Evolutionary conservation across 2,329 filamentous ascomycete species (phyloP).

Genomic region (Berkeleyomyces rouxiae): DNA sequence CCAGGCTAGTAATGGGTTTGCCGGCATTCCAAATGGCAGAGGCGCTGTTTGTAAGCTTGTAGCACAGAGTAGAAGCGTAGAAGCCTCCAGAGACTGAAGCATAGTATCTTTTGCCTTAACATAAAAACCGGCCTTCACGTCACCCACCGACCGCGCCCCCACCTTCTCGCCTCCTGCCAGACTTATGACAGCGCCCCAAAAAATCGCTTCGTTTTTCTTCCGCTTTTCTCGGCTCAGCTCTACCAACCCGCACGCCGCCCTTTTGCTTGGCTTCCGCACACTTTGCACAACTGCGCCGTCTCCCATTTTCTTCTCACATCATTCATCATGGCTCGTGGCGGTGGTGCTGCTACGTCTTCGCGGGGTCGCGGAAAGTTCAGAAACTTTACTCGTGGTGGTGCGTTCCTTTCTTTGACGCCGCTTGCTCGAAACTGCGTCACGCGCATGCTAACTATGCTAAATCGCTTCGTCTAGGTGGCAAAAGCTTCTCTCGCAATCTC

Average conservation of each 20-base stretch:
- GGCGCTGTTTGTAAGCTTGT: no score
- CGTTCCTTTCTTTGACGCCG: constrained; percentile 18
- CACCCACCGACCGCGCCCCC: no score
- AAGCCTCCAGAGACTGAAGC: no score
- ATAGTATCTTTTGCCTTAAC: no score
- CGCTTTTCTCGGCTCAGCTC: neutral
- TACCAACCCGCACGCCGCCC: neutral
- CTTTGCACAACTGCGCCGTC: neutral
- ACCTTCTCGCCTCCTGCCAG: no score
- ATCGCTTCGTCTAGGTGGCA: constrained; percentile 49
- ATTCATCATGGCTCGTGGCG: constrained; percentile 26
- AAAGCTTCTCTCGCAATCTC: constrained; percentile 86
- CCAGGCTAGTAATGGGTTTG: no score
- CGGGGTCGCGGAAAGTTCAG: constrained; percentile 83
- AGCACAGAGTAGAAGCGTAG: no score
- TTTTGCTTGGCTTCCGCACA: no score
- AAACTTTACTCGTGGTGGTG: constrained; percentile 86
- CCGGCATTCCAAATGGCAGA: no score
- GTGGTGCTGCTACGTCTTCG: constrained; percentile 32
- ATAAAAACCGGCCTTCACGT: no score
- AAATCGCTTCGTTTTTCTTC: neutral
- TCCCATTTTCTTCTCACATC: neutral
- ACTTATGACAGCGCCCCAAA: no score
- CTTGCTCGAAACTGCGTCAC: no score
- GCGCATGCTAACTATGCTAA: constrained; percentile 11